Percentiles rank a stretch among this genome's conserved stretches.
Conservation (phyloP, 257 asterid genomes). For the Haberlea rhodopensis region DNA sequence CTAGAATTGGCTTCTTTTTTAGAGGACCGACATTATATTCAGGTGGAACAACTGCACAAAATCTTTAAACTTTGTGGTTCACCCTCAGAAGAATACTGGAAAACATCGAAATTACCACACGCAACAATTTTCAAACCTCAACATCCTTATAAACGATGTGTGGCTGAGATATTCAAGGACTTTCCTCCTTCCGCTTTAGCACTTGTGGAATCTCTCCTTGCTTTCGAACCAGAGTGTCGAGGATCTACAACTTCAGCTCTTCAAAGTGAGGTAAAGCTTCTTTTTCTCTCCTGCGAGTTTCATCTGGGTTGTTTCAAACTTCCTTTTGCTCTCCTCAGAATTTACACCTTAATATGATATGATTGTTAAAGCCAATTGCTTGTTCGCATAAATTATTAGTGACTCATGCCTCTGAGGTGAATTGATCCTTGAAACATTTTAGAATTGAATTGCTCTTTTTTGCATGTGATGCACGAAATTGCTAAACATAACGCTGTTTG, state of each 20-base stretch:
- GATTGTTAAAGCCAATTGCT: too few relatives aligned
- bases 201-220: conserved; percentile 74
- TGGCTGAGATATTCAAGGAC: conserved; percentile 69
- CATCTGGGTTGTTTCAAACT: neutral
- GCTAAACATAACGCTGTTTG: neutral
- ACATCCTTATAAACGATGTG: conserved; percentile 61
- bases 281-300: conserved; percentile 23
- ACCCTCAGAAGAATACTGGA: conserved; percentile 83
- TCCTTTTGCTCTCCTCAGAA: conserved; percentile 17
- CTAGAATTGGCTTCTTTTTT: conserved; percentile 14
- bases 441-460: neutral
- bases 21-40: conserved; percentile 26
- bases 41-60: conserved; percentile 88
- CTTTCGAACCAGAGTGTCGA: conserved; percentile 74
- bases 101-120: conserved; percentile 66
- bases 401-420: neutral
- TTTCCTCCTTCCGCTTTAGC: conserved; percentile 59
- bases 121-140: conserved; percentile 84
- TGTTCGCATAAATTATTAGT: neutral
- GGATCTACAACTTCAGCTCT: conserved; percentile 70
- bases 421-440: neutral
- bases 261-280: conserved; percentile 59
- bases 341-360: neutral
- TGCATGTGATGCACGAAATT: neutral
- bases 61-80: conserved; percentile 86